These are phyloP conservation scores for Aspergillaceae sp. DNA, from an alignment of 2,329 filamentous ascomycete species.

Conservation along the genomic window DNA sequence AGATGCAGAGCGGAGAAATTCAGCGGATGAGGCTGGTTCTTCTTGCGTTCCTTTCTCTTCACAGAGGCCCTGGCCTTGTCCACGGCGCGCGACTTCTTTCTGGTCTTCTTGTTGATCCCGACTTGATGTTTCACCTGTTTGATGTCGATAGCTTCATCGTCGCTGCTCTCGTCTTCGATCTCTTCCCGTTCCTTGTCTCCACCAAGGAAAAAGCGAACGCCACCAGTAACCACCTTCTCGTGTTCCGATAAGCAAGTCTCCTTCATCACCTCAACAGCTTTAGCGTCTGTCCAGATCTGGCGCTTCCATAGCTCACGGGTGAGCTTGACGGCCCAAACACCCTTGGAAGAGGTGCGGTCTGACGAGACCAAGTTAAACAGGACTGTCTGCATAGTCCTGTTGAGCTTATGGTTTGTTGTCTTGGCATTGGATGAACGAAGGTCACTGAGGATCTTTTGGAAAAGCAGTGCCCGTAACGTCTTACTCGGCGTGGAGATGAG, in stretches of 20 bases:
- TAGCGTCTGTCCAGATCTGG: constrained; percentile 90
- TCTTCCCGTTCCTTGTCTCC: constrained; percentile 95
- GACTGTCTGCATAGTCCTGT: constrained; percentile 85
- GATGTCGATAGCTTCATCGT: constrained; percentile 67
- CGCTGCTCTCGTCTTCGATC: constrained; percentile 77
- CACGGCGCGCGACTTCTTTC: constrained; percentile 71
- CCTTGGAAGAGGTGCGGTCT: constrained; percentile 75
- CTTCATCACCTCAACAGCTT: constrained; percentile 97
- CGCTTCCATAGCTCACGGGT: constrained; percentile 94
- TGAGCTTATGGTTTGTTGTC: constrained; percentile 81
- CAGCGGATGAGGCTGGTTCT: constrained; percentile 73
- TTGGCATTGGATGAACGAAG: constrained; percentile 81
- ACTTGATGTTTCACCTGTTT: constrained; percentile 73
- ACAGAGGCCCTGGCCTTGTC: constrained; percentile 75
- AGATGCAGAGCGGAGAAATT: constrained; percentile 96
- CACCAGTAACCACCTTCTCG: constrained; percentile 81
- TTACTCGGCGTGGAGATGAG: constrained; percentile 90
- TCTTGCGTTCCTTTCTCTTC: constrained; percentile 77
- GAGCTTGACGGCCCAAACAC: constrained; percentile 91
- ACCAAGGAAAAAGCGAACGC: constrained; percentile 88
- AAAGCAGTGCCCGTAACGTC: constrained; percentile 70
- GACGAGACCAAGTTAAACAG: constrained; percentile 85
- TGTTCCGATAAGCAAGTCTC: constrained; percentile 82
- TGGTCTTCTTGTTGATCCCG: constrained; percentile 93
- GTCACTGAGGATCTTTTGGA: constrained; percentile 86